Percentiles rank a stretch among this genome's conserved stretches.
Conservation (phyloP, 768 basidiomycete species). For the Termitomyces sp. region DNA sequence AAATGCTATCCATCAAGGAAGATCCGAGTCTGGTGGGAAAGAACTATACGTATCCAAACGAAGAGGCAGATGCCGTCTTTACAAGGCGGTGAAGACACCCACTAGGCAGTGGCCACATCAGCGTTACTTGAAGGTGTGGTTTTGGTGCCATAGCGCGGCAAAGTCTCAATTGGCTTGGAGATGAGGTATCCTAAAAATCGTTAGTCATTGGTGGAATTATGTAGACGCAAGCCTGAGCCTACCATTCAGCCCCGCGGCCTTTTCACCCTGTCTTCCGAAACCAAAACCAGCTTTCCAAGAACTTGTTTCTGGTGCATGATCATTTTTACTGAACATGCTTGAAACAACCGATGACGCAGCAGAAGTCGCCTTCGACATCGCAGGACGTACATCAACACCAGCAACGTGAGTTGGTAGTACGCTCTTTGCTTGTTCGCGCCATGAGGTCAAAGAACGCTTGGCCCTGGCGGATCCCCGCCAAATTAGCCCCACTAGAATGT, state of each 20-base stretch:
- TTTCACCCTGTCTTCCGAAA: slow-evolving; percentile 79
- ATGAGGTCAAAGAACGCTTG: slow-evolving; percentile 58
- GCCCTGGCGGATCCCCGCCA: slow-evolving; percentile 58
- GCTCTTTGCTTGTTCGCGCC: slow-evolving; percentile 50
- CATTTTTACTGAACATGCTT: slow-evolving; percentile 20
- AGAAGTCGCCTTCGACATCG: slow-evolving; percentile 21
- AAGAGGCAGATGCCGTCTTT: not conserved
- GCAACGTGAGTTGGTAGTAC: slow-evolving; percentile 46
- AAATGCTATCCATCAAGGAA: not conserved
- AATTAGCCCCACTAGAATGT: slow-evolving; percentile 72
- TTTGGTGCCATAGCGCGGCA: slow-evolving; percentile 51
- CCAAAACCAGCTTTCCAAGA: slow-evolving; percentile 50
- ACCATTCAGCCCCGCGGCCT: slow-evolving; percentile 60
- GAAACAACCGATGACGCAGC: slow-evolving; percentile 24
- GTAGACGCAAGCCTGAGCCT: slow-evolving; percentile 10
- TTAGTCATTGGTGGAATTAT: not conserved
- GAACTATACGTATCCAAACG: not conserved
- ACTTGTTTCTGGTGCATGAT: slow-evolving; percentile 7
- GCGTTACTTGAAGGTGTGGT: slow-evolving; percentile 15
- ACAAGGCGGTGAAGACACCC: not conserved
- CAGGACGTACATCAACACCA: slow-evolving; percentile 28
- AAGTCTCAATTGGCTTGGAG: slow-evolving; percentile 54
- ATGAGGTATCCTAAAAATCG: slow-evolving; percentile 41
- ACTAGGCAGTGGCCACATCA: slow-evolving; percentile 2
- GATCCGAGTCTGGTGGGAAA: not conserved